These are phyloP conservation scores for Alloteropsis semialata DNA, from an alignment of 176 grass and related monocot species.

Conservation along the genomic window DNA sequence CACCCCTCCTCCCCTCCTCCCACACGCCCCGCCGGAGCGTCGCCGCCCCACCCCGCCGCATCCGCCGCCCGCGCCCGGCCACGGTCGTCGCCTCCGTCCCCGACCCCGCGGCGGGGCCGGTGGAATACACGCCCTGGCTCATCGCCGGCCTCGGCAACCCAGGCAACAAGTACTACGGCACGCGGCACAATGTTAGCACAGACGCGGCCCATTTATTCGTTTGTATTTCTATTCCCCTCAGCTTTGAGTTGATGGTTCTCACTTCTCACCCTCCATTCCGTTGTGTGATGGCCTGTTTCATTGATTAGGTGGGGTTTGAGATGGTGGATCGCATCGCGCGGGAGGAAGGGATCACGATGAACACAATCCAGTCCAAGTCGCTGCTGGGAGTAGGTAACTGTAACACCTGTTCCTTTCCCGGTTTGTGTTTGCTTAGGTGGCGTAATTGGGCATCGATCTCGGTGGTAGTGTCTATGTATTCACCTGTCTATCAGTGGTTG, in stretches of 20 bases:
- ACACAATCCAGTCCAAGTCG: slow-evolving; percentile 83
- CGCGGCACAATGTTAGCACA: slow-evolving; percentile 78
- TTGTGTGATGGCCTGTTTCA: neutral
- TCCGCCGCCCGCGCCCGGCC: neutral
- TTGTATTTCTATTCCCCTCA: neutral
- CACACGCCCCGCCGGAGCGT: neutral
- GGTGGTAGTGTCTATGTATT: neutral
- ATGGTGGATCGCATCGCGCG: slow-evolving; percentile 81
- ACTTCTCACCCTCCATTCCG: neutral
- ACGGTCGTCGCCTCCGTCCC: slow-evolving; percentile 54
- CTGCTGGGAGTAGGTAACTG: slow-evolving; percentile 81
- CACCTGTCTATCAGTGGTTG: neutral
- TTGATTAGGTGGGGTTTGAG: slow-evolving; percentile 82
- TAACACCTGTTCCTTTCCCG: neutral
- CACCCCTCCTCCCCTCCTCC: neutral
- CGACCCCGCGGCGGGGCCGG: slow-evolving; percentile 42
- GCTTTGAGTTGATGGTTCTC: neutral
- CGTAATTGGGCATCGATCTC: neutral
- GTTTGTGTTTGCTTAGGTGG: neutral
- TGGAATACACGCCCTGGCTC: slow-evolving; percentile 94
- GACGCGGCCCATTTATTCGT: neutral
- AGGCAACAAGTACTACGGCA: slow-evolving; percentile 85
- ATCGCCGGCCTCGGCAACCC: slow-evolving; percentile 94
- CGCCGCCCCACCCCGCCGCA: neutral
- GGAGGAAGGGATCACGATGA: slow-evolving; percentile 64